phyloP scores from a whole-genome alignment of 352 stramenopile species.

The Peronospora belbahrii region DNA sequence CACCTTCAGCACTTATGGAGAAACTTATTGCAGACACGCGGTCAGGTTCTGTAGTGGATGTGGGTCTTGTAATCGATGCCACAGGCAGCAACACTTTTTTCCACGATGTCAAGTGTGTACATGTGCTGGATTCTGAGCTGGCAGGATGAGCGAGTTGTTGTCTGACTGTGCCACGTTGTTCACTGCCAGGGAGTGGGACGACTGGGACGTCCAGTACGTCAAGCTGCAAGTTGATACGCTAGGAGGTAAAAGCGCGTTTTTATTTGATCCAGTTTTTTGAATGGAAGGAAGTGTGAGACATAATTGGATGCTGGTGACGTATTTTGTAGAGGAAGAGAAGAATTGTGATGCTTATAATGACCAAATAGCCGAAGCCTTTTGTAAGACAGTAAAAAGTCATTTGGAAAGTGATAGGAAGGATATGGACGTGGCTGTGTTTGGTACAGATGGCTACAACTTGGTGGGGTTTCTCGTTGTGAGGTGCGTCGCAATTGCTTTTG shows the following conservation, averaged over 20 bases:
- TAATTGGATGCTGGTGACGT: conserved; percentile 1
- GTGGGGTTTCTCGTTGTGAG: conserved; percentile 70
- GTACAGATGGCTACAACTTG: conserved; percentile 54
- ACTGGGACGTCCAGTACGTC: conserved; percentile 82
- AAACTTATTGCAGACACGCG: conserved; percentile 62
- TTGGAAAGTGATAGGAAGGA: conserved; percentile 54
- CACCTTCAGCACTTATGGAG: conserved; percentile 74
- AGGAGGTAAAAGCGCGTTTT: conserved; percentile 23
- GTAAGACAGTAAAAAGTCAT: conserved; percentile 47
- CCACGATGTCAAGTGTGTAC: conserved; percentile 64
- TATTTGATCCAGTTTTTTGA: not conserved
- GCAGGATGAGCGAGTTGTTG: not conserved
- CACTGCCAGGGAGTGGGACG: conserved; percentile 71
- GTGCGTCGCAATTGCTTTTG: conserved; percentile 19
- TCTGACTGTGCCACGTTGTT: not conserved
- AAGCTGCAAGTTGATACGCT: conserved; percentile 44
- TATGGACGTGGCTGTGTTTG: conserved; percentile 73
- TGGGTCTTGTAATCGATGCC: conserved; percentile 75
- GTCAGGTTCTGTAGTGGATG: conserved; percentile 51
- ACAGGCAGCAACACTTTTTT: conserved; percentile 61
- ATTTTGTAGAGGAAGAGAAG: conserved; percentile 26
- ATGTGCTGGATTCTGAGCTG: not conserved
- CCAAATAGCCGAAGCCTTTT: conserved; percentile 54
- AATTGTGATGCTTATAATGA: conserved; percentile 38
- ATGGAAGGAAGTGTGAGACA: not conserved